Evolutionary conservation across 2,329 filamentous ascomycete species (phyloP).

Genomic region (Paecilomyces niveus): DNA sequence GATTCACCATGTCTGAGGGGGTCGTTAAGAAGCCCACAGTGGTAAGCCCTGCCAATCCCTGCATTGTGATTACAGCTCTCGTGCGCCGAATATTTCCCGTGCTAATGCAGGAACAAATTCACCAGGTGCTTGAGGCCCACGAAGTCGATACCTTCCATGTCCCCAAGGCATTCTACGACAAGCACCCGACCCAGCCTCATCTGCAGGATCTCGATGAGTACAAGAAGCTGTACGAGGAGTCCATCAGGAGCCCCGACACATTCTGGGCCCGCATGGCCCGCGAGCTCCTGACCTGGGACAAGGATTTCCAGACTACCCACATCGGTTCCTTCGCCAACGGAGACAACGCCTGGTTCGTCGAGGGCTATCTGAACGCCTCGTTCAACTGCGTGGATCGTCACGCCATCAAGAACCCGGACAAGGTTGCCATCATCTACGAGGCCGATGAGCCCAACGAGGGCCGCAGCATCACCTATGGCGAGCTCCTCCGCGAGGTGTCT

Average conservation of each 20-base stretch:
- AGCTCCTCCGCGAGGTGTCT: slow-evolving; percentile 88
- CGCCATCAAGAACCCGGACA: slow-evolving; percentile 88
- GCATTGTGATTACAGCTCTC: neutral
- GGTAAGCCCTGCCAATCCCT: slow-evolving; percentile 22
- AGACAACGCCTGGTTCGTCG: slow-evolving; percentile 89
- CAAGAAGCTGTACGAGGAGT: slow-evolving; percentile 65
- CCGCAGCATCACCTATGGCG: slow-evolving; percentile 83
- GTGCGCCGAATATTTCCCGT: slow-evolving; percentile 1
- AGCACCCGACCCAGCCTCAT: slow-evolving; percentile 56
- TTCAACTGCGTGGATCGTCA: slow-evolving; percentile 98
- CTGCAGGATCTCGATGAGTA: slow-evolving; percentile 55
- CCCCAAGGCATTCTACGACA: slow-evolving; percentile 49
- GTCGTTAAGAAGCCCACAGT: slow-evolving; percentile 28
- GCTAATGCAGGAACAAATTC: neutral
- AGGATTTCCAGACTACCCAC: slow-evolving; percentile 85
- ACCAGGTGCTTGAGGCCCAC: slow-evolving; percentile 40
- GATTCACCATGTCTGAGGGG: slow-evolving; percentile 30
- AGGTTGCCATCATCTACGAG: slow-evolving; percentile 96
- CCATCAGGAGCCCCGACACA: slow-evolving; percentile 77
- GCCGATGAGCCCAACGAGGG: slow-evolving; percentile 84
- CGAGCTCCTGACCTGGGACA: slow-evolving; percentile 82
- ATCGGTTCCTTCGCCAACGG: slow-evolving; percentile 69
- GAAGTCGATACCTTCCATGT: slow-evolving; percentile 48
- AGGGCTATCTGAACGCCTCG: slow-evolving; percentile 87
- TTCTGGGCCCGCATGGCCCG: slow-evolving; percentile 87